These are phyloP conservation scores for Herpetomonas samuelpessoai DNA, from an alignment of 208 protist genomes.

Conservation along the genomic window DNA sequence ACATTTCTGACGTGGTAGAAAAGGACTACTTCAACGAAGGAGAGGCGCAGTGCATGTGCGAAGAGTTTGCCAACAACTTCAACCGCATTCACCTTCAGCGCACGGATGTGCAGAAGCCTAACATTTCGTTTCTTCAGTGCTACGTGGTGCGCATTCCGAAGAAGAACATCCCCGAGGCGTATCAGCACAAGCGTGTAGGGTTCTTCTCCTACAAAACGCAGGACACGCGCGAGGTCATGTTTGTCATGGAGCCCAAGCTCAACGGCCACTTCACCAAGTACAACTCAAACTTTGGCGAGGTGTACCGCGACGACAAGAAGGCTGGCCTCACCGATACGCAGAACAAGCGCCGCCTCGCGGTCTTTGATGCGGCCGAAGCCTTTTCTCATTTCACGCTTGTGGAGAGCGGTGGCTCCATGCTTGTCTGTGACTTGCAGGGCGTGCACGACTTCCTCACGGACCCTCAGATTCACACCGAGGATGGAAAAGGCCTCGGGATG, in stretches of 20 bases:
- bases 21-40: slow-evolving; percentile 89
- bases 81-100: slow-evolving; percentile 49
- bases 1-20: slow-evolving; percentile 70
- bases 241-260: slow-evolving; percentile 90
- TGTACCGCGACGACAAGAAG: slow-evolving; percentile 67
- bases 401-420: slow-evolving; percentile 63
- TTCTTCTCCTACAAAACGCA: slow-evolving; percentile 80
- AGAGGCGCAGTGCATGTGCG: slow-evolving; percentile 84
- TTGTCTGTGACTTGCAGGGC: slow-evolving; percentile 82
- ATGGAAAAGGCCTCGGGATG: slow-evolving; percentile 75
- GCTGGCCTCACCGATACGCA: slow-evolving; percentile 33
- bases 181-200: slow-evolving; percentile 34
- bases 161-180: slow-evolving; percentile 45
- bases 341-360: slow-evolving; percentile 36
- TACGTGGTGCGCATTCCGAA: slow-evolving; percentile 72
- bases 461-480: slow-evolving; percentile 82
- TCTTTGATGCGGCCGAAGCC: slow-evolving; percentile 80
- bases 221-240: slow-evolving; percentile 67
- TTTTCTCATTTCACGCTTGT: slow-evolving; percentile 85
- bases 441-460: slow-evolving; percentile 82
- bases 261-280: slow-evolving; percentile 84
- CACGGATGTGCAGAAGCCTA: slow-evolving; percentile 38
- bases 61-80: slow-evolving; percentile 81
- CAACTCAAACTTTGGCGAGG: slow-evolving; percentile 88
- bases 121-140: slow-evolving; percentile 85